Evolutionary conservation across 257 asterid species (phyloP), one percentile per base, ranked within the genome.

Genomic region (Solanum gracilifrons): DNA sequence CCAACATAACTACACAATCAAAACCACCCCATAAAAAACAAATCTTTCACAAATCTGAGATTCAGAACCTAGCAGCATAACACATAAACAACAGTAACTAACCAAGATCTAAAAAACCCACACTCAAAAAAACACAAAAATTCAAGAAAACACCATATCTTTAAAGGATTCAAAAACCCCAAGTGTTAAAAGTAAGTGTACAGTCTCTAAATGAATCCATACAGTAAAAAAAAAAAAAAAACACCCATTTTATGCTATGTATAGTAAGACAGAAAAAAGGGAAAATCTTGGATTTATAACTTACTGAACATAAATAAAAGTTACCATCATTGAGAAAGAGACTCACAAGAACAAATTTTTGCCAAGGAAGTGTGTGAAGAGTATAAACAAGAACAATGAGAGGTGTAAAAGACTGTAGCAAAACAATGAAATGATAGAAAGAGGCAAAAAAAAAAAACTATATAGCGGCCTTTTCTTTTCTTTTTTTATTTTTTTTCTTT

Each of bases 1-100:
- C 31, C 39, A 36, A 62, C n/a, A 35, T 31, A 64, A 33, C 72
- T 84, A 21, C 32, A 32, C 73, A 83, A 27, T 35, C 29, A 83
- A 16, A 64, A 21, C 1, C 18, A 6, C 32, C 32, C 32, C 32
- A 64, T n/a, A 64, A 64, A 25, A 43, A 37, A 77, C 36, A 46
- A 80, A 48, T 80, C 85, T 29, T 27, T 80, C 21, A 88, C 76
- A 62, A 84, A 87, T 88, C 87, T 69, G 33, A 79, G 83, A 88
- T 76, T 77, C 86, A n/a, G 27, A 18, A 83, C 84, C 89, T 64
- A 76, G 58, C 86, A 39, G 69, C 64, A 86, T 25, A 48, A 74
- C 82, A 39, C 48, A 85, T 55, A 86, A 75, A 66, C 85, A 66
- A 66, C 85, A 55, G 27, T 31, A 79, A 13, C 85, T 82, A 71